A percentile compares a stretch with the other conserved stretches of the same genome.
Evolutionary conservation across 345 rosid species (phyloP).

Genomic region (Lagerstroemia speciosa): DNA sequence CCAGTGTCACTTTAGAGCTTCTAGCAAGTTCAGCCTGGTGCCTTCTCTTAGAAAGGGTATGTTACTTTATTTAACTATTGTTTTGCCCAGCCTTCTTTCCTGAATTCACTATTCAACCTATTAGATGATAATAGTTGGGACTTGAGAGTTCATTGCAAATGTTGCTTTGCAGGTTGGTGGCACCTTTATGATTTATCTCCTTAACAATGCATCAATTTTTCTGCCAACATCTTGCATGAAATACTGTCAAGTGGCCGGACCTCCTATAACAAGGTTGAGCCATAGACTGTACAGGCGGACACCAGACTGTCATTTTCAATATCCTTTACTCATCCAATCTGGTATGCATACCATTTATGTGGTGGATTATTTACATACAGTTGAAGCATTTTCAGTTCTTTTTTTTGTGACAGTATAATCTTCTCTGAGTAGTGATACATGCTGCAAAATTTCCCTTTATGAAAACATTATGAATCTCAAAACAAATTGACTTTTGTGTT

Average conservation of each 20-base stretch:
- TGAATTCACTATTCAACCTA: neutral
- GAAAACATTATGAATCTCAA: neutral
- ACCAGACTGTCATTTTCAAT: slow-evolving; percentile 6
- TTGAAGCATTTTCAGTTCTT: neutral
- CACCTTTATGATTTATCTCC: slow-evolving; percentile 52
- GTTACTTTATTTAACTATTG: neutral
- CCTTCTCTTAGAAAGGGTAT: slow-evolving; percentile 63
- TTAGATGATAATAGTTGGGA: neutral
- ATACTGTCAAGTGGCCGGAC: slow-evolving; percentile 67
- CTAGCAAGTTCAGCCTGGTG: slow-evolving; percentile 54
- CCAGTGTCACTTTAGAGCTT: slow-evolving; percentile 45
- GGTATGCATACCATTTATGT: slow-evolving; percentile 10
- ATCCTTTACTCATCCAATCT: slow-evolving; percentile 10
- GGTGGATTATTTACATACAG: neutral
- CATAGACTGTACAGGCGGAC: slow-evolving; percentile 14
- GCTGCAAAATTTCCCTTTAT: neutral
- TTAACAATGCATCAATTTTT: slow-evolving; percentile 48
- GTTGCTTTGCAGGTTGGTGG: slow-evolving; percentile 52
- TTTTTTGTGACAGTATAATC: neutral
- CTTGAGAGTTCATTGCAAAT: neutral
- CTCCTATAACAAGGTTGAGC: slow-evolving; percentile 23
- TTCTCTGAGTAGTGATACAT: neutral
- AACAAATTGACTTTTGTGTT: neutral
- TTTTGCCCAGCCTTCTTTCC: neutral
- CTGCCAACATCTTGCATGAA: slow-evolving; percentile 38